These are phyloP conservation scores for Parmales sp. DNA, from an alignment of 108 stramenopile genomes.

Conservation along the genomic window DNA sequence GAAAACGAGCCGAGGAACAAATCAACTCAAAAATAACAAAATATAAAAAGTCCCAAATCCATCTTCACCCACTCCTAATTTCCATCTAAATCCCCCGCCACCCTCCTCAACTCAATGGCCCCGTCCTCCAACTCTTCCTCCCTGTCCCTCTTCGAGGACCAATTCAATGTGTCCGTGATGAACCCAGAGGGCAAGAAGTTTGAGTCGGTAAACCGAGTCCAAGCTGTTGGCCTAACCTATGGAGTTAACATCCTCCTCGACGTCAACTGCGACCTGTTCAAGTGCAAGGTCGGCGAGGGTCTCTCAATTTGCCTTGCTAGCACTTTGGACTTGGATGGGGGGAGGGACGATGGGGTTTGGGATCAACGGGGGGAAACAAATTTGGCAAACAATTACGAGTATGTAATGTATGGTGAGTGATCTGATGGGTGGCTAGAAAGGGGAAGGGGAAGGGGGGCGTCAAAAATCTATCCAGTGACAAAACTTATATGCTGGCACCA, in stretches of 20 bases:
- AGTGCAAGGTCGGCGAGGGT: slow-evolving; percentile 65
- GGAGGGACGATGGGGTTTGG: slow-evolving; percentile 64
- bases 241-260: slow-evolving; percentile 89
- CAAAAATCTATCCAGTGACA: too few species aligned
- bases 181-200: slow-evolving; percentile 88
- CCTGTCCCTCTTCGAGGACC: slow-evolving; percentile 91
- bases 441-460: too few species aligned
- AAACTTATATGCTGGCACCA: too few species aligned
- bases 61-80: too few species aligned
- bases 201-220: slow-evolving; percentile 79
- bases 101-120: too few species aligned
- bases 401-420: slow-evolving; percentile 92
- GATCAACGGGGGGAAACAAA: slow-evolving; percentile 45
- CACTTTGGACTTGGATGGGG: slow-evolving; percentile 84
- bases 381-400: slow-evolving; percentile 88
- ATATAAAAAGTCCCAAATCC: too few species aligned
- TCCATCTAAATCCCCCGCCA: too few species aligned
- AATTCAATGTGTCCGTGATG: slow-evolving; percentile 82
- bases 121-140: too few species aligned
- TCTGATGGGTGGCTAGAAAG: slow-evolving; percentile 77
- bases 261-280: slow-evolving; percentile 85
- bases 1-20: too few species aligned
- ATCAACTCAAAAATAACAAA: too few species aligned
- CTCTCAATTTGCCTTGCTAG: slow-evolving; percentile 77
- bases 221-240: slow-evolving; percentile 83